Conservation (phyloP, 768 basidiomycete genomes). For the Gelatoporia subvermispora region DNA sequence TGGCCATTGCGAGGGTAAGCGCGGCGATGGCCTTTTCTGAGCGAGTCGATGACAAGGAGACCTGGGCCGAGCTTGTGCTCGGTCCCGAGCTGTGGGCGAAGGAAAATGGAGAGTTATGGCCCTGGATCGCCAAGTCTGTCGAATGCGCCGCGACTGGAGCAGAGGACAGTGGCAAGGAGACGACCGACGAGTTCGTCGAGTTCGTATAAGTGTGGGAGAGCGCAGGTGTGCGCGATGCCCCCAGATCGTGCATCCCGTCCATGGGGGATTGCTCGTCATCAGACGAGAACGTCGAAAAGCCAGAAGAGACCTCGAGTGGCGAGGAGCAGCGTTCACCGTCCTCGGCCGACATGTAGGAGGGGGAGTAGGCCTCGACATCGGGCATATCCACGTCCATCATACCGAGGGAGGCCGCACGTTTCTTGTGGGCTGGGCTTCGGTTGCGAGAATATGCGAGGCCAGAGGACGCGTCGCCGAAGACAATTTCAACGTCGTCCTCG, state of each 20-base stretch:
- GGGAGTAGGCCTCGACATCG: conserved; percentile 8
- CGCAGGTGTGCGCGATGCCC: conserved; percentile 21
- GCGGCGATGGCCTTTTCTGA: conserved; percentile 60
- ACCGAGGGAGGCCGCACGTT: conserved; percentile 42
- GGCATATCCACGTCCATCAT: conserved; percentile 36
- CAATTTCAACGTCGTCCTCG: conserved; percentile 58
- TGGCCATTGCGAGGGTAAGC: conserved; percentile 55
- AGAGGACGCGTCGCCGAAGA: conserved; percentile 33
- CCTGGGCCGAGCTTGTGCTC: not conserved
- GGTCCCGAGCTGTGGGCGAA: not conserved
- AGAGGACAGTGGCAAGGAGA: conserved; percentile 29
- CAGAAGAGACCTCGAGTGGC: conserved; percentile 23
- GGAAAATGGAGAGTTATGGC: not conserved
- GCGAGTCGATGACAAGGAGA: conserved; percentile 34
- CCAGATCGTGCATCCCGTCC: conserved; percentile 6
- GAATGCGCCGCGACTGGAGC: not conserved
- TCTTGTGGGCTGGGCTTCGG: conserved; percentile 23
- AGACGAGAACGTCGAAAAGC: conserved; percentile 26
- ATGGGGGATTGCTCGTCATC: conserved; percentile 29
- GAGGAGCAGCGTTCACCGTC: conserved; percentile 27
- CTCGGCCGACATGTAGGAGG: conserved; percentile 3
- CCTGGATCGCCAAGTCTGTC: no score
- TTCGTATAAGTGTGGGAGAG: conserved; percentile 32
- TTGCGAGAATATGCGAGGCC: conserved; percentile 6
- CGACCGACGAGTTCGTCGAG: conserved; percentile 36